A percentile compares a stretch with the other conserved stretches of the same genome.
Conservation (phyloP, 2,329 filamentous ascomycete species). For the Thelonectria blattea region DNA sequence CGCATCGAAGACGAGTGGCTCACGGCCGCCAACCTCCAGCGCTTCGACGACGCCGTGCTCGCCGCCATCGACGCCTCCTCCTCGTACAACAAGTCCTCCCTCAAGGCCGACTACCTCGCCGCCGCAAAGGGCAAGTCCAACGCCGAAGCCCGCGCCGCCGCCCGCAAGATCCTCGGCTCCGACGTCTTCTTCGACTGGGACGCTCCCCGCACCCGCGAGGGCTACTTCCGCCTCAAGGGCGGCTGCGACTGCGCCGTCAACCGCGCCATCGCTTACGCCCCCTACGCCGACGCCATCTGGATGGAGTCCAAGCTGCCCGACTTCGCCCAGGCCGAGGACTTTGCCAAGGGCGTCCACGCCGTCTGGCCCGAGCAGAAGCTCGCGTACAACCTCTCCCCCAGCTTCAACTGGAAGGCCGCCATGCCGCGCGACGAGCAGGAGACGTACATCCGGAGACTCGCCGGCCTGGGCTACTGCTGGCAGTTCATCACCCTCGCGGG, state of each 20-base stretch:
- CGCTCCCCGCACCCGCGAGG: conserved; percentile 87
- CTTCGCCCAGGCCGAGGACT: conserved; percentile 88
- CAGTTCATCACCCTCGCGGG: conserved; percentile 99
- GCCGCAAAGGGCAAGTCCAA: conserved; percentile 85
- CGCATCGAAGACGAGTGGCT: conserved; percentile 92
- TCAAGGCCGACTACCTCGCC: conserved; percentile 70
- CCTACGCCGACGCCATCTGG: conserved; percentile 96
- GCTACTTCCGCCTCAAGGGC: conserved; percentile 91
- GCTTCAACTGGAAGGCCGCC: conserved; percentile 99
- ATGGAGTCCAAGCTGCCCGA: conserved; percentile 99
- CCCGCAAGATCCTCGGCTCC: conserved; percentile 75
- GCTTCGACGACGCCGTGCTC: conserved; percentile 88
- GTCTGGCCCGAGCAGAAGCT: conserved; percentile 98
- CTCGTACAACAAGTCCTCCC: conserved; percentile 70
- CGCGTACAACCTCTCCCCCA: conserved; percentile 96
- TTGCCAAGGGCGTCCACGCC: conserved; percentile 90
- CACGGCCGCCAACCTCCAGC: conserved; percentile 77
- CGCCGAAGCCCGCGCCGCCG: conserved; percentile 78
- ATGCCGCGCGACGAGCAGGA: conserved; percentile 93
- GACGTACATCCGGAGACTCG: conserved; percentile 94
- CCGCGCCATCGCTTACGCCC: conserved; percentile 88
- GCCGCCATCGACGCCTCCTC: conserved; percentile 77
- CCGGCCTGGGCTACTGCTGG: conserved; percentile 93
- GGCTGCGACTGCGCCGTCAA: conserved; percentile 92
- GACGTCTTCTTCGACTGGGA: conserved; percentile 97